Percentiles rank a stretch among this genome's conserved stretches.
Conservation (phyloP, 305 asterid genomes). For the Solanum hybrid region DNA sequence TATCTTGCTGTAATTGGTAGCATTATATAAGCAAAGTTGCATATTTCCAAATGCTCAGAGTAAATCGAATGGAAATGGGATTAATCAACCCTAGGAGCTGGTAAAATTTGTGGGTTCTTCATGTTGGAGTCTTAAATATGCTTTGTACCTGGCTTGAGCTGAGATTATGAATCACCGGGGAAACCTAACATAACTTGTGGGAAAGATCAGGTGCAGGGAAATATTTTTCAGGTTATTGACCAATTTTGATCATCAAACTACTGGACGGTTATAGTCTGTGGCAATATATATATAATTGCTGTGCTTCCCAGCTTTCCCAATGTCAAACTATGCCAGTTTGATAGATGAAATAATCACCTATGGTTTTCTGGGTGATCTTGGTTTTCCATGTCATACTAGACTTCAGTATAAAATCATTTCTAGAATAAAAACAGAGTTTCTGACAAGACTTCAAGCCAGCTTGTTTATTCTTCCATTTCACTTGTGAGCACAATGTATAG, state of each 20-base stretch:
- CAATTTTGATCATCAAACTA: not conserved
- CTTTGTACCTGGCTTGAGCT: not conserved
- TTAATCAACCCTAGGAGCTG: not conserved
- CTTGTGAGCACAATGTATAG: not conserved
- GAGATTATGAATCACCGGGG: not conserved
- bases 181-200: not conserved
- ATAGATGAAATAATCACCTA: not conserved
- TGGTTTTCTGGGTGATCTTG: not conserved
- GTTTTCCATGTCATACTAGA: not conserved
- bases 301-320: not conserved
- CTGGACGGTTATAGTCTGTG: not conserved
- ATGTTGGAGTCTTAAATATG: not conserved
- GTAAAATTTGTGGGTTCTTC: not conserved
- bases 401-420: not conserved
- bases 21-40: not conserved
- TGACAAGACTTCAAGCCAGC: not conserved
- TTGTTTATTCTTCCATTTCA: not conserved
- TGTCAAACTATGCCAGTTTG: not conserved
- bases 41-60: not conserved
- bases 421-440: not conserved
- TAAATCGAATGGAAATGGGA: not conserved
- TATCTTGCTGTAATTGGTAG: not conserved
- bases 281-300: not conserved
- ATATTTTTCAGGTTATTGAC: not conserved
- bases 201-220: not conserved